Base-by-base conservation (phyloP, 352 stramenopile genomes). In the Pythium scleroteichum region DNA sequence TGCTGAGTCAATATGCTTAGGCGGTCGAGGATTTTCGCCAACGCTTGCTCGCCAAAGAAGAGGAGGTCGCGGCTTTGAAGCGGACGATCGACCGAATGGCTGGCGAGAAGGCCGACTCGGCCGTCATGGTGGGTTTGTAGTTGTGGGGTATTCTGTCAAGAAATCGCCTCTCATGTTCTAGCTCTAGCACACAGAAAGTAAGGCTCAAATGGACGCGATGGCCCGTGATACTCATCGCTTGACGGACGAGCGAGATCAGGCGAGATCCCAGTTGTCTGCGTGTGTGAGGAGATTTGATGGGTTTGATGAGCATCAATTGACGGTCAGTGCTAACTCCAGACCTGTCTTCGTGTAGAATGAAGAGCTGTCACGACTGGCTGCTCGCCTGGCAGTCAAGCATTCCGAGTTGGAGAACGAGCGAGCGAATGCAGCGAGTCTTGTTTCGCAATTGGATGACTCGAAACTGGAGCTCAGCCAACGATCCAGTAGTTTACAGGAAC, bases 21-120 rank as follows among this genome's bases (percentile, higher is more conserved):
- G 24, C 47, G 4, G 26, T 38, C 2, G 63, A 62, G 2, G 55
- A 70, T 14, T 66, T 38, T n/a, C 32, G 55, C 12, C 32, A 62
- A n/a, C 56, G 56, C 5, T 40, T 69, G 5, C 16, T 57, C 1
- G 41, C 23, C 9, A 64, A 69, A 38, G 62, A 69, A 26, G 38
- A 59, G 7, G 55, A 60, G 50, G 42, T 64, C 26, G n/a, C 24
- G 40, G 16, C 19, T 6, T 26, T 64, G 33, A 56, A 59, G 16
- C 48, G 39, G 16, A 29, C 45, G 23, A 47, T 47, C 13, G 48
- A 65, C 2, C 49, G 47, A 32, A 20, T 53, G n/a, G 38, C 41
- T 16, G 13, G 9, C 4, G 45, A 52, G 23, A 38, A 52, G 24
- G 0, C 6, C 5, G 29, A 35, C 5, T 5, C 29, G 29, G 29